Base-by-base conservation (phyloP, 2,329 filamentous ascomycete species). In the Aspergillus brasiliensis region DNA sequence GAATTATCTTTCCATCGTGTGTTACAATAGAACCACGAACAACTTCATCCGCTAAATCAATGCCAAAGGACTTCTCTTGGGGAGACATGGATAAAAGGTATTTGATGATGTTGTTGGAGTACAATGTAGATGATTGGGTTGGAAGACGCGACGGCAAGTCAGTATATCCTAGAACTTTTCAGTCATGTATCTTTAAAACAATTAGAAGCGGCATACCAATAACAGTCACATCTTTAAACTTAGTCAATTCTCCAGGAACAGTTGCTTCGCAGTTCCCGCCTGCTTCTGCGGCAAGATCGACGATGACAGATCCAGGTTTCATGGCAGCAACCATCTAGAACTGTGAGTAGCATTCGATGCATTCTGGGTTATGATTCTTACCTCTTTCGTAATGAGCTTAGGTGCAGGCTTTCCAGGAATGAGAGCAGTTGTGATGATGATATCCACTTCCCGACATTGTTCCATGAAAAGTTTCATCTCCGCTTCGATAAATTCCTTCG, bases 21-120 rank as follows among this genome's bases (percentile, higher is more conserved):
- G 91, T 93, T 10, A 96, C 91, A 56, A 96, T 94, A 0, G 91
- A 86, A 19, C 91, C 91, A 34, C 92, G 87, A 6, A 95, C 90
- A 23, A 97, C 92, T 75, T 96, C 92, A 66, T 96, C 92, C 0
- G 85, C 83, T 3, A 96, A 80, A 67, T 96, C 91, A 48, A 96
- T 82, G 7, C 91, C 91, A 64, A 92, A 96, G 38, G 88, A 84
- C 64, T 91, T 92, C 2, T 92, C 87, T 60, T 89, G 84, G 1
- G 91, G 91, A 1, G 87, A 77, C 82, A 96, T 91, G 0, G 92
- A 95, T 8, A 97, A 82, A 27, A 96, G 80, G 59, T 93, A 90
- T 72, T 96, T 97, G 66, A 89, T 92, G 69, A 96, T 93, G 72
- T 97, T 97, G 83, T 96, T 97, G 2, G 91, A 95, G 76, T 96